These are phyloP conservation scores for Pythium apleroticum DNA, from an alignment of 352 stramenopile species.

Conservation along the genomic window DNA sequence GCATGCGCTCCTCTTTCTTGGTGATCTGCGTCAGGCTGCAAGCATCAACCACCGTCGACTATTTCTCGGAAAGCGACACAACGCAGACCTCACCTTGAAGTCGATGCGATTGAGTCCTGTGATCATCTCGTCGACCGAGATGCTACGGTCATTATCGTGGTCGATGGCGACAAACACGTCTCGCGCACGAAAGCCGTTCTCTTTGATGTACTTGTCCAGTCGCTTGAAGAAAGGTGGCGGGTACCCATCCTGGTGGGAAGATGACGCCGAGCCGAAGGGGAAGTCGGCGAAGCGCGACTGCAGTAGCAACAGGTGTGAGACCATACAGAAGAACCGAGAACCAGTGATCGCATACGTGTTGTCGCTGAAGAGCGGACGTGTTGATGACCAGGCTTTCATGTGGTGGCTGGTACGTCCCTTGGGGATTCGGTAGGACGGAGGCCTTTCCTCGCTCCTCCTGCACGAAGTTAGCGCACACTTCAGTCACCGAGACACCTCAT, in stretches of 20 bases:
- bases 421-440: neutral
- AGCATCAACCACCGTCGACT: neutral
- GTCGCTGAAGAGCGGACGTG: constrained; percentile 18
- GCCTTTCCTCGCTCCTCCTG: neutral
- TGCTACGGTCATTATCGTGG: constrained; percentile 36
- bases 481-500: neutral
- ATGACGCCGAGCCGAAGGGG: constrained; percentile 8
- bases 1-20: constrained; percentile 39
- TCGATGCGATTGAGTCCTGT: constrained; percentile 48
- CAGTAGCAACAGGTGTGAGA: neutral
- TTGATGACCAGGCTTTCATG: constrained; percentile 20
- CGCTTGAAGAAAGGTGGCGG: constrained; percentile 52
- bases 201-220: constrained; percentile 50
- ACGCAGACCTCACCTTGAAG: constrained; percentile 31
- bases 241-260: constrained; percentile 36
- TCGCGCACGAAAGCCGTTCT: constrained; percentile 43
- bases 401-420: constrained; percentile 19
- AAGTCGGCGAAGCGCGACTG: constrained; percentile 23
- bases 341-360: constrained; percentile 5
- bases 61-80: too few relatives aligned
- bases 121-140: constrained; percentile 49
- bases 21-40: constrained; percentile 25
- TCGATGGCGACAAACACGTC: constrained; percentile 54
- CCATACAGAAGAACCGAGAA: neutral
- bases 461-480: neutral